A percentile compares a stretch with the other conserved stretches of the same genome.
Conservation (phyloP, 306 rosid genomes). For the Glycine latifolia region DNA sequence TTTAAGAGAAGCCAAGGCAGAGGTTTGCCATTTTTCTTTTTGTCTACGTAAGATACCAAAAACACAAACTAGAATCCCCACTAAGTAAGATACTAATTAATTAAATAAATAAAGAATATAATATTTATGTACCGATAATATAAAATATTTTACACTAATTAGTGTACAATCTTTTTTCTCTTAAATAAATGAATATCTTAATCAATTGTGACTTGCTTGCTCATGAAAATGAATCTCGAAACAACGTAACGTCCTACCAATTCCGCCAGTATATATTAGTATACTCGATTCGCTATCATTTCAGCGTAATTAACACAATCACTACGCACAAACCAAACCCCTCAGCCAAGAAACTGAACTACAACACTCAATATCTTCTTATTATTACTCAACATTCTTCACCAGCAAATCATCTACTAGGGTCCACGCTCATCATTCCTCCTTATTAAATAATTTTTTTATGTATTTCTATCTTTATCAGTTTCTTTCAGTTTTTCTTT, state of each 20-base stretch:
- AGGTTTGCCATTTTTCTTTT: not conserved
- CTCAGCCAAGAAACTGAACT: constrained; percentile 57
- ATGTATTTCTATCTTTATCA: not conserved
- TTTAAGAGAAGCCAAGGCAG: not conserved
- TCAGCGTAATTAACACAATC: constrained; percentile 54
- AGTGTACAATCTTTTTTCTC: no score
- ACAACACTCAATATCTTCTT: constrained; percentile 42
- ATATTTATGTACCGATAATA: no score
- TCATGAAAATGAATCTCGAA: not conserved
- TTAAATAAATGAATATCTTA: not conserved
- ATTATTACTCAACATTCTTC: constrained; percentile 57
- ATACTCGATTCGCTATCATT: constrained; percentile 53
- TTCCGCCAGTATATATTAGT: not conserved
- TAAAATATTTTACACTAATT: no score
- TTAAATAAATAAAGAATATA: no score
- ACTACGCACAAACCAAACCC: constrained; percentile 49
- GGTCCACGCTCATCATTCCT: constrained; percentile 46
- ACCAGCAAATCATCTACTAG: constrained; percentile 50
- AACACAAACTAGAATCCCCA: not conserved
- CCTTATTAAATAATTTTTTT: not conserved
- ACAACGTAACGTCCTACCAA: constrained; percentile 49
- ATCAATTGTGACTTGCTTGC: constrained; percentile 38
- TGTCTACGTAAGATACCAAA: constrained; percentile 16
- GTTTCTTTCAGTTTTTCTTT: not conserved
- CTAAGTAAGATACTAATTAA: not conserved